Conservation (phyloP, 768 basidiomycete species). For the Roridomyces roridus region DNA sequence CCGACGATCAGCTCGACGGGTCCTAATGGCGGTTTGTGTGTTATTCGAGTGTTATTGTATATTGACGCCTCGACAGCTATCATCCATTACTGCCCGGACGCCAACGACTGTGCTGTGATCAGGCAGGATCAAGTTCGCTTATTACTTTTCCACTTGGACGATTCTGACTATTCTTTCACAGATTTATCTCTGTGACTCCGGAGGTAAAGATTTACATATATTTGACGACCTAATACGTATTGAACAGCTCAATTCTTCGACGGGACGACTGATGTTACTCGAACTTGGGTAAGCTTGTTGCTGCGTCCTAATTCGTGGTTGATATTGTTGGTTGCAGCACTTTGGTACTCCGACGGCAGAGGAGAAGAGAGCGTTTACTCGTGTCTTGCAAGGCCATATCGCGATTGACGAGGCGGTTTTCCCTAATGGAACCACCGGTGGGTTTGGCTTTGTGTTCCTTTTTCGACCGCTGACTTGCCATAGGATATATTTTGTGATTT, state of each 20-base stretch:
- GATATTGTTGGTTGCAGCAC: too few relatives aligned
- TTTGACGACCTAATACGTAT: not conserved
- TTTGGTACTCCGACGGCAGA: conserved; percentile 86
- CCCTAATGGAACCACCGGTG: conserved; percentile 80
- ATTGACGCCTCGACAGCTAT: conserved; percentile 58
- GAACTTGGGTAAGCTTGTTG: conserved; percentile 79
- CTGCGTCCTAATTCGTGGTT: too few relatives aligned
- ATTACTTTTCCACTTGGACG: not conserved
- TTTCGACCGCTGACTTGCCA: conserved; percentile 16
- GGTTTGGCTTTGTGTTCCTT: conserved; percentile 28
- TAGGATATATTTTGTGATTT: conserved; percentile 64
- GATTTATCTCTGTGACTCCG: conserved; percentile 76
- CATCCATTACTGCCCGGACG: conserved; percentile 91
- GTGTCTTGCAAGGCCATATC: conserved; percentile 91
- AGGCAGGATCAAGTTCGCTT: conserved; percentile 68
- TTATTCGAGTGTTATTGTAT: not conserved
- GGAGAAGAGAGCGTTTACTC: conserved; percentile 88
- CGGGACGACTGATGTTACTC: conserved; percentile 94
- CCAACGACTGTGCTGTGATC: conserved; percentile 74
- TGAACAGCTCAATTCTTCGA: conserved; percentile 79
- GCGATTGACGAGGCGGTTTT: conserved; percentile 87
- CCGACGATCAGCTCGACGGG: conserved; percentile 92
- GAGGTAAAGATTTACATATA: conserved; percentile 55
- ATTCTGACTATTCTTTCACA: conserved; percentile 24
- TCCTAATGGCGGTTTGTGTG: conserved; percentile 79